These are phyloP conservation scores for Raffaelea deltoideospora DNA, from an alignment of 2,329 filamentous ascomycete genomes.

Conservation along the genomic window DNA sequence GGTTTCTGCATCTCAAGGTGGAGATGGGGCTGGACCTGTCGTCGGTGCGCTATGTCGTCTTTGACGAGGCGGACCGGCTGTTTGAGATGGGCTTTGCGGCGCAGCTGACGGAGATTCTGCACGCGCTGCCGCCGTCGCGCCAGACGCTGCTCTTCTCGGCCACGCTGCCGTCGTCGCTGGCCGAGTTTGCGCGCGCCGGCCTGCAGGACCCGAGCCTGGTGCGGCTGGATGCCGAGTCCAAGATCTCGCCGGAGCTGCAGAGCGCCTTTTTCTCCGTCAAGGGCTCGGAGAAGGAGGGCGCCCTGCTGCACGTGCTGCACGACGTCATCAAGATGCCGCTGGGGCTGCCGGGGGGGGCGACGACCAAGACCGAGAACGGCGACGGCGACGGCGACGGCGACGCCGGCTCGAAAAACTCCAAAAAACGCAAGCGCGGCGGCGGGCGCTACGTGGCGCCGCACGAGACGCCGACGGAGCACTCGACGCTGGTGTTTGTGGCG, in stretches of 20 bases:
- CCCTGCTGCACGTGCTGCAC: constrained; percentile 73
- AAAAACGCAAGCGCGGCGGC: constrained; percentile 57
- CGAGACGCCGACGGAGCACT: constrained; percentile 71
- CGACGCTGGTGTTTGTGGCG: constrained; percentile 86
- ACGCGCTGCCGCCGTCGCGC: constrained; percentile 67
- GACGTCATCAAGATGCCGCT: constrained; percentile 85
- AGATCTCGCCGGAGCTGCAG: constrained; percentile 90
- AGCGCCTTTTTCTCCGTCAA: constrained; percentile 93
- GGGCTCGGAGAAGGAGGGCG: constrained; percentile 83
- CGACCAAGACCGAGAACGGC: constrained; percentile 21
- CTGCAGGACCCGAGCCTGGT: constrained; percentile 85
- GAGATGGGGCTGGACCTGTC: constrained; percentile 91
- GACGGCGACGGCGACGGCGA: constrained; percentile 1
- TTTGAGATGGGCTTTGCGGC: constrained; percentile 98
- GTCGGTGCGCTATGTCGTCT: constrained; percentile 86
- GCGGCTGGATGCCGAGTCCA: constrained; percentile 83
- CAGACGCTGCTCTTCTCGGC: constrained; percentile 94
- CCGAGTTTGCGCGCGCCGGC: constrained; percentile 89
- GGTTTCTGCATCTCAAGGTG: constrained; percentile 91
- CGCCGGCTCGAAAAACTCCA: constrained; percentile 21
- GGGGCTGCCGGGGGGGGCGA: constrained; percentile 40
- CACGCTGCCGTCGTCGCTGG: constrained; percentile 81
- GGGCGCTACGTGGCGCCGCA: constrained; percentile 31
- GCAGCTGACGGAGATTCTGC: constrained; percentile 83
- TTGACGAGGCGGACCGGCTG: constrained; percentile 90